Percentiles rank a stretch among this genome's conserved stretches.
These are phyloP conservation scores for Pichia sp. DNA, from an alignment of 1,139 yeast species.

Conservation along the genomic window DNA sequence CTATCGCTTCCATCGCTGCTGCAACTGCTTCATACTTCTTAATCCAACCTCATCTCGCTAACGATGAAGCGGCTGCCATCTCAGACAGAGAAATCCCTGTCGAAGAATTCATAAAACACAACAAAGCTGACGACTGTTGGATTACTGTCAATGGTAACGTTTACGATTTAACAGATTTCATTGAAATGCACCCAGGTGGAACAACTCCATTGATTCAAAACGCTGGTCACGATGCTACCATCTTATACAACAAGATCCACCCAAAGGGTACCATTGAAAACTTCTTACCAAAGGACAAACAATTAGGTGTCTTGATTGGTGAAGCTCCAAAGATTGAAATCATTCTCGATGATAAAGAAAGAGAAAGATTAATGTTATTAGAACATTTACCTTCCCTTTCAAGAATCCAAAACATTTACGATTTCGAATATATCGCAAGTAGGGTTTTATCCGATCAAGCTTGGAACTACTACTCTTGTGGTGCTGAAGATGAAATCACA, in stretches of 20 bases:
- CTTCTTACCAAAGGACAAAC: constrained; percentile 36
- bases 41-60: constrained; percentile 12
- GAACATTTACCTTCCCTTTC: constrained; percentile 30
- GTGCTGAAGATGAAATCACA: constrained; percentile 37
- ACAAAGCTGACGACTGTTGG: constrained; percentile 77
- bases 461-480: constrained; percentile 37
- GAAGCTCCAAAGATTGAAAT: constrained; percentile 36
- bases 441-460: constrained; percentile 33
- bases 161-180: constrained; percentile 77
- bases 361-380: constrained; percentile 28
- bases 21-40: constrained; percentile 13
- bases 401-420: constrained; percentile 34
- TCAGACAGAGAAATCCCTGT: constrained; percentile 21
- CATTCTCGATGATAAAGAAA: constrained; percentile 33
- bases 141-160: constrained; percentile 82
- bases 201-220: constrained; percentile 65
- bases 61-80: constrained; percentile 17
- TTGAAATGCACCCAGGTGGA: constrained; percentile 89
- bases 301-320: constrained; percentile 35
- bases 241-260: constrained; percentile 78
- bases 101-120: constrained; percentile 66
- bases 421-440: constrained; percentile 37
- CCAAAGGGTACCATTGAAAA: constrained; percentile 53
- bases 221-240: constrained; percentile 93
- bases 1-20: constrained; percentile 12